Evolutionary conservation across 306 rosid species (phyloP), one percentile per base, ranked within the genome.

Genomic region (Corylus heterophylla): DNA sequence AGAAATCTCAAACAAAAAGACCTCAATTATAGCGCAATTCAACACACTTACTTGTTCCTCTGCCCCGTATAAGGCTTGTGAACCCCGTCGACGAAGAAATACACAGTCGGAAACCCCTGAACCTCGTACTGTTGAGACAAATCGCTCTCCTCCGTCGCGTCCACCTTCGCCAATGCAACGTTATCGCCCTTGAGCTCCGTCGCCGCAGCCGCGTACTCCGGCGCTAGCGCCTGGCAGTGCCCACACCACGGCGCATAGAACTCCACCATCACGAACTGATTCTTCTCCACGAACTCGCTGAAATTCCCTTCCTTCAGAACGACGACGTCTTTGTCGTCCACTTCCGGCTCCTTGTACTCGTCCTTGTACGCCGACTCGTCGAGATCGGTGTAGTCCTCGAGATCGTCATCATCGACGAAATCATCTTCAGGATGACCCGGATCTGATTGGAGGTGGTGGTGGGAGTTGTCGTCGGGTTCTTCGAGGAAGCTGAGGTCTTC

Each of bases 171-270:
- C 86, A 96, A 76, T 71, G 85, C 74, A 20, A 96, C 96, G 56
- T 87, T 78, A 45, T 92, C 88, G 11, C 80, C 86, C 88, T 91
- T 91, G 78, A 96, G 87, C 76, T 89, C 99, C 1, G 98, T 91
- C 1, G 99, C 98, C 1, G 99, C 98, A 0, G 98, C 89, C 1
- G 97, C 94, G 64, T 90, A 96, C 76, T 93, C 99, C 0, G 99
- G 99, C 4, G 97, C 93, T 81, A 96, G 62, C 7, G 99, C 97
- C 83, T 96, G 96, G 81, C 99, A 93, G 83, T 96, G 99, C 9
- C 98, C 99, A 64, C 99, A 96, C 99, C 99, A 96, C 5, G 99
- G 96, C 16, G 99, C 99, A 73, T 96, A 96, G 87, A 96, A 96
- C 79, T 96, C 98, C 13, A 96, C 99, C 96, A 96, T 72, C 0